Evolutionary conservation across 139 green algal genomes (phyloP).

Genomic region (Picochlorum sp.): DNA sequence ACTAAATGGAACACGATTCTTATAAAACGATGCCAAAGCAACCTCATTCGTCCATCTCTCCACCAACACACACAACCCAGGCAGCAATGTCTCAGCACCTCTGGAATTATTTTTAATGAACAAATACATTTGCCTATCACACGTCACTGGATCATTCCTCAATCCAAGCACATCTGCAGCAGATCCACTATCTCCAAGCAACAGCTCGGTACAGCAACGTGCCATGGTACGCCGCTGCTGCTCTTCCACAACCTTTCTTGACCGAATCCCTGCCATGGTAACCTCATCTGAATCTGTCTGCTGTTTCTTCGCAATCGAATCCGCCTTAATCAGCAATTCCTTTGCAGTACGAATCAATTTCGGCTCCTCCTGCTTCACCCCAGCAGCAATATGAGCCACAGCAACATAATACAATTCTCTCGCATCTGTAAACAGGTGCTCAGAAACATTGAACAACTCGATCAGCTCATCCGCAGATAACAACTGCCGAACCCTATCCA

Average conservation of each 20-base stretch:
- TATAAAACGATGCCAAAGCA: slow-evolving; percentile 18
- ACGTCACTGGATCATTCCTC: background rate
- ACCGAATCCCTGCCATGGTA: background rate
- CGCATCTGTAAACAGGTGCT: slow-evolving; percentile 9
- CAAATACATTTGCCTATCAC: slow-evolving; percentile 20
- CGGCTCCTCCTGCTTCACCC: background rate
- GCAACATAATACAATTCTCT: slow-evolving; percentile 31
- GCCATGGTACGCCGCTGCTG: slow-evolving; percentile 24
- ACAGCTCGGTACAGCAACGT: slow-evolving; percentile 18
- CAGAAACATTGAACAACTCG: slow-evolving; percentile 16
- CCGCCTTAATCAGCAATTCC: slow-evolving; percentile 5
- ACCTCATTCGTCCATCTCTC: slow-evolving; percentile 35
- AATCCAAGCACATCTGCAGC: slow-evolving; percentile 28
- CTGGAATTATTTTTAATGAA: slow-evolving; percentile 29
- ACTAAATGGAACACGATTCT: slow-evolving; percentile 6
- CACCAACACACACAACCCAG: slow-evolving; percentile 29
- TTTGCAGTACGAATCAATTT: slow-evolving; percentile 13
- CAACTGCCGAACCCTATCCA: slow-evolving; percentile 8
- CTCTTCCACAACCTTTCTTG: slow-evolving; percentile 17
- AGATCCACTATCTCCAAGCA: slow-evolving; percentile 26
- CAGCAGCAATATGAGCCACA: slow-evolving; percentile 27
- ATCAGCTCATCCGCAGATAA: slow-evolving; percentile 34
- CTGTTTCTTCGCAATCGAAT: slow-evolving; percentile 3
- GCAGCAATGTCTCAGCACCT: slow-evolving; percentile 22
- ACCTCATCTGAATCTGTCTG: background rate